These are phyloP conservation scores for Pyrenopolyporus hunteri DNA, from an alignment of 495 filamentous ascomycete species.

Conservation along the genomic window DNA sequence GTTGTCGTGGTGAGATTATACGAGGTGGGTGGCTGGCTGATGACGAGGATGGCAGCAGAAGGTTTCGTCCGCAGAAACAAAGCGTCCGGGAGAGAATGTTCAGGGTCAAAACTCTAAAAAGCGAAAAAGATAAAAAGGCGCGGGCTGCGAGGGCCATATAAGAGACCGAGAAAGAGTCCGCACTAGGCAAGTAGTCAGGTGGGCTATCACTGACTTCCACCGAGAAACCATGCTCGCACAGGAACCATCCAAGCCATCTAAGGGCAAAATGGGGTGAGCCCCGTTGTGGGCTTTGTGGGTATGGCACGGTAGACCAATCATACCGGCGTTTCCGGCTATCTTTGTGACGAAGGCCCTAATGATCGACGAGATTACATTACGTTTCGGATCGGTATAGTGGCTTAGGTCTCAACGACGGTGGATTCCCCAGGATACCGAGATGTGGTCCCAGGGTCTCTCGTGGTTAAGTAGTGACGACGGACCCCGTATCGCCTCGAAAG, in stretches of 20 bases:
- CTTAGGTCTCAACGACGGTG: conserved; percentile 24
- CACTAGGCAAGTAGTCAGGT: conserved; percentile 32
- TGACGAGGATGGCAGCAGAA: conserved; percentile 18
- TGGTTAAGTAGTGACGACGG: conserved; percentile 14
- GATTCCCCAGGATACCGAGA: conserved; percentile 30
- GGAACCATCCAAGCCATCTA: conserved; percentile 11
- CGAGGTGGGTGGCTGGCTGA: background rate
- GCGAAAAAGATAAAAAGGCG: background rate
- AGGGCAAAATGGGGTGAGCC: conserved; percentile 22
- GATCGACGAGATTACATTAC: conserved; percentile 38
- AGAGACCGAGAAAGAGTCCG: conserved; percentile 3
- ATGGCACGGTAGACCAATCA: conserved; percentile 23
- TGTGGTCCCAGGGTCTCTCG: conserved; percentile 17
- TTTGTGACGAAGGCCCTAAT: conserved; percentile 30
- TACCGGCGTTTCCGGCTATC: conserved; percentile 22
- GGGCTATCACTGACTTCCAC: conserved; percentile 25
- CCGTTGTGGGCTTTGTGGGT: conserved; percentile 5
- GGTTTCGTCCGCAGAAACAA: conserved; percentile 17
- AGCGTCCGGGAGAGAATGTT: conserved; percentile 5
- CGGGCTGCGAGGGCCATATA: conserved; percentile 13
- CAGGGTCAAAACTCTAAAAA: conserved; percentile 18
- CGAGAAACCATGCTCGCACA: conserved; percentile 29
- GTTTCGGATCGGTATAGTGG: conserved; percentile 26
- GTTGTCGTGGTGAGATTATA: conserved; percentile 5
- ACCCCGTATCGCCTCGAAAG: conserved; percentile 12